phyloP scores from a whole-genome alignment of 306 rosid species.

The Vigna nakashimae region DNA sequence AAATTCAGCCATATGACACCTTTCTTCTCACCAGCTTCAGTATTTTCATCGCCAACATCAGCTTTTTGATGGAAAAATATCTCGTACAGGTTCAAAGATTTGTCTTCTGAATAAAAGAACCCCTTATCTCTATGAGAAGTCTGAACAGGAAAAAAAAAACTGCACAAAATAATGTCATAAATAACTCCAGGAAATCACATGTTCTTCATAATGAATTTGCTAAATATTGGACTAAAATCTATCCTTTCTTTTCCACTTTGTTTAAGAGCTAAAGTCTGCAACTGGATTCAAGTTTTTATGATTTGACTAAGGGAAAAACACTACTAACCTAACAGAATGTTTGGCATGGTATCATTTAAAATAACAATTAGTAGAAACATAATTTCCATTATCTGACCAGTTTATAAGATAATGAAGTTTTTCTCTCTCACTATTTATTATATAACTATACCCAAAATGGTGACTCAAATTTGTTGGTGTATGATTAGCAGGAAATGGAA shows the following conservation, averaged over 20 bases:
- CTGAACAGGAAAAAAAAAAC: slow-evolving; percentile 17
- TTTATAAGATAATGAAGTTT: slow-evolving; percentile 15
- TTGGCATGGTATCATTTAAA: not conserved
- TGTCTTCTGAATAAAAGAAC: slow-evolving; percentile 39
- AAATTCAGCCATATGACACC: not conserved
- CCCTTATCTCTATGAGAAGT: slow-evolving; percentile 11
- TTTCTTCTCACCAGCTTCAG: not conserved
- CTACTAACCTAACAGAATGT: too few species aligned
- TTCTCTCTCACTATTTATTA: not conserved
- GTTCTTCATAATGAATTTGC: slow-evolving; percentile 27
- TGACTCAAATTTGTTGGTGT: slow-evolving; percentile 7
- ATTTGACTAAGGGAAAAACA: slow-evolving; percentile 14
- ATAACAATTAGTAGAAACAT: not conserved
- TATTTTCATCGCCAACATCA: slow-evolving; percentile 30
- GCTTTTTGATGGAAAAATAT: slow-evolving; percentile 26
- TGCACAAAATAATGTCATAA: not conserved
- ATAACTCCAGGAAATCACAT: slow-evolving; percentile 15
- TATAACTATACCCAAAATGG: slow-evolving; percentile 15
- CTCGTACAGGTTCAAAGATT: not conserved
- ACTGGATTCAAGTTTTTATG: not conserved
- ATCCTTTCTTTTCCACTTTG: not conserved
- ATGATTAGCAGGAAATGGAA: slow-evolving; percentile 15
- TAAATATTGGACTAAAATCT: not conserved
- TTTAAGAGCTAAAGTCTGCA: not conserved
- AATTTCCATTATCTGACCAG: slow-evolving; percentile 25